phyloP scores from a whole-genome alignment of 805 yeast species.

The Candida fluviatilis region DNA sequence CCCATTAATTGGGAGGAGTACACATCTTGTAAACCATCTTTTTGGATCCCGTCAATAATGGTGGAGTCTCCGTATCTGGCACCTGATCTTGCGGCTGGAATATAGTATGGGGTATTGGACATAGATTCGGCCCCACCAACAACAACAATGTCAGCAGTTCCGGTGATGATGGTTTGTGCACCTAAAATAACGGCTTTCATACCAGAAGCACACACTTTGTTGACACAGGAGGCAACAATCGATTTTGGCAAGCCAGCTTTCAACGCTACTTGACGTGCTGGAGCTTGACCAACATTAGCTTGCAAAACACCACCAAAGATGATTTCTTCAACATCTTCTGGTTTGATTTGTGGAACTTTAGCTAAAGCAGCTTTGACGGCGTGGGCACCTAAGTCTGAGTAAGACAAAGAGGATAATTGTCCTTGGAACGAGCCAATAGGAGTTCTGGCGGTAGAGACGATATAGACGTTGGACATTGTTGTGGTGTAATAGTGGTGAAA shows the following conservation, averaged over 20 bases:
- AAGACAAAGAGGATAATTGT: constrained; percentile 64
- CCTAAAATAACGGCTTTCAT: constrained; percentile 87
- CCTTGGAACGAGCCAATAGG: constrained; percentile 97
- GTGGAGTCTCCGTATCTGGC: constrained; percentile 82
- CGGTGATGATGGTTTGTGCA: constrained; percentile 85
- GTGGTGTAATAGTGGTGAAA: background rate
- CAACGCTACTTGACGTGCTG: constrained; percentile 96
- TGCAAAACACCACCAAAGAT: constrained; percentile 89
- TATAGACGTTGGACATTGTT: constrained; percentile 54
- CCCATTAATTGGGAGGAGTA: constrained; percentile 92
- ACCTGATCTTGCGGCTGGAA: constrained; percentile 82
- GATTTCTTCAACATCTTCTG: constrained; percentile 81
- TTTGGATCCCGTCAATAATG: constrained; percentile 83
- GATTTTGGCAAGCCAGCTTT: constrained; percentile 80
- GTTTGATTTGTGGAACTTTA: constrained; percentile 75
- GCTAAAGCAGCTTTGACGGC: constrained; percentile 88
- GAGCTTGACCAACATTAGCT: constrained; percentile 95
- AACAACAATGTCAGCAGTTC: constrained; percentile 86
- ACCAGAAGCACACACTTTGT: constrained; percentile 97
- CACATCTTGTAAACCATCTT: constrained; percentile 92
- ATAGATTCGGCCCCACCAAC: constrained; percentile 98
- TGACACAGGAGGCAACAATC: constrained; percentile 84
- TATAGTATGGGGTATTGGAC: constrained; percentile 92
- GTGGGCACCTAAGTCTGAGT: constrained; percentile 84
- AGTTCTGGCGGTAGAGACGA: constrained; percentile 89